Percentiles rank a stretch among this genome's conserved stretches.
Conservation (phyloP, 2,329 filamentous ascomycete species). For the Venturia oleaginea region DNA sequence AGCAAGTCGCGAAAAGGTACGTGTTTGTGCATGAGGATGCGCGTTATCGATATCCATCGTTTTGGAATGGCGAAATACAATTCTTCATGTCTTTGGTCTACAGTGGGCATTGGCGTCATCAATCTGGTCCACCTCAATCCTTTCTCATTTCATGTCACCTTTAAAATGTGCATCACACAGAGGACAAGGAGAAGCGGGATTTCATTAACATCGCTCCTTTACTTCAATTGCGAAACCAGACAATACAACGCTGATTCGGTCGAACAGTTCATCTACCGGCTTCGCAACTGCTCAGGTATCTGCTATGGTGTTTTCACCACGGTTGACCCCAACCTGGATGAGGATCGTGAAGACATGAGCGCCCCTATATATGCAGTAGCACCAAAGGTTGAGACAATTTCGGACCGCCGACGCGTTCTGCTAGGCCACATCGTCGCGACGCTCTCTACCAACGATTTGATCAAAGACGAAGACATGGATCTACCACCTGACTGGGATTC, state of each 20-base stretch:
- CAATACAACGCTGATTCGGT: neutral
- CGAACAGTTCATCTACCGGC: conserved; percentile 63
- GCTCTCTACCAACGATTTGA: conserved; percentile 50
- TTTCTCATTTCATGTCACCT: too few relatives aligned
- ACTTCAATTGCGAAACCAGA: neutral
- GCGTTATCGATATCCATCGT: too few relatives aligned
- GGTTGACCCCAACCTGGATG: conserved; percentile 34
- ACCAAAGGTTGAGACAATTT: conserved; percentile 23
- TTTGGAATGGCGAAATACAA: neutral
- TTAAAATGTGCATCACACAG: conserved; percentile 3
- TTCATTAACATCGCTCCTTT: neutral
- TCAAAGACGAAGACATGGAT: conserved; percentile 71
- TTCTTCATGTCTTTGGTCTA: too few relatives aligned
- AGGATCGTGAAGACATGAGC: conserved; percentile 24
- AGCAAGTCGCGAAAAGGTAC: conserved; percentile 51
- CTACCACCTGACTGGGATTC: conserved; percentile 55
- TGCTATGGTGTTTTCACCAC: conserved; percentile 72
- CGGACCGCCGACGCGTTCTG: conserved; percentile 53
- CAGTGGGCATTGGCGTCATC: too few relatives aligned
- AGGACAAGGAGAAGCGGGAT: neutral
- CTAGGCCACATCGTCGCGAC: conserved; percentile 73
- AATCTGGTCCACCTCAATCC: too few relatives aligned
- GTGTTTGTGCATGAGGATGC: too few relatives aligned
- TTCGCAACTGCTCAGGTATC: conserved; percentile 65
- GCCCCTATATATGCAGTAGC: conserved; percentile 40